A percentile compares a stretch with the other conserved stretches of the same genome.
These are phyloP conservation scores for Tanacetum coccineum DNA, from an alignment of 129 eudicot genomes.

Conservation along the genomic window DNA sequence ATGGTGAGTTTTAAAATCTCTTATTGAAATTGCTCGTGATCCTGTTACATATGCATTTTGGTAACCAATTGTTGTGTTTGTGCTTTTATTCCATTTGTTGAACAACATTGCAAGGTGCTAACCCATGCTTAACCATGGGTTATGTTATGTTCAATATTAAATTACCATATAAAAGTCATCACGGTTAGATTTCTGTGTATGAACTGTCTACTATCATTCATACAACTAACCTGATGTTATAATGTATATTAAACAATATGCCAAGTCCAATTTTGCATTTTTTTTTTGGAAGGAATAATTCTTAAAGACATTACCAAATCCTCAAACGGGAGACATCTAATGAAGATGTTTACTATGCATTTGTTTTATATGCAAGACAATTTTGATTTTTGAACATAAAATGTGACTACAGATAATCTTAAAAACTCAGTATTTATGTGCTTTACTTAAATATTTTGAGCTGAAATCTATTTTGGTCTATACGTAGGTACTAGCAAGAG, in stretches of 20 bases:
- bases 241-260: no score
- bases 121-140: conserved; percentile 16
- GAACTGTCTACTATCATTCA: not conserved
- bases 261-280: not conserved
- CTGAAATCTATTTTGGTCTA: no score
- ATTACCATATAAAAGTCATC: not conserved
- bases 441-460: no score
- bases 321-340: not conserved
- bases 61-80: not conserved
- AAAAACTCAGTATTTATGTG: not conserved
- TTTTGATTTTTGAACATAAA: not conserved
- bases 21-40: not conserved
- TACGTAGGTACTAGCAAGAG: no score
- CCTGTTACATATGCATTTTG: conserved; percentile 15
- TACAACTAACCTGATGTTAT: not conserved
- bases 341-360: no score
- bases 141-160: conserved; percentile 8
- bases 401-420: not conserved
- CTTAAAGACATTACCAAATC: not conserved
- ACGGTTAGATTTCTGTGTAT: not conserved
- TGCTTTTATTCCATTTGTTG: conserved; percentile 15
- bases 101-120: conserved; percentile 9
- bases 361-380: not conserved
- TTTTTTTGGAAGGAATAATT: not conserved
- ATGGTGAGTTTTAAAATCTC: conserved; percentile 51